phyloP scores from a whole-genome alignment of 371 early-diverging fungal species.

The Saksenaea oblongispora region DNA sequence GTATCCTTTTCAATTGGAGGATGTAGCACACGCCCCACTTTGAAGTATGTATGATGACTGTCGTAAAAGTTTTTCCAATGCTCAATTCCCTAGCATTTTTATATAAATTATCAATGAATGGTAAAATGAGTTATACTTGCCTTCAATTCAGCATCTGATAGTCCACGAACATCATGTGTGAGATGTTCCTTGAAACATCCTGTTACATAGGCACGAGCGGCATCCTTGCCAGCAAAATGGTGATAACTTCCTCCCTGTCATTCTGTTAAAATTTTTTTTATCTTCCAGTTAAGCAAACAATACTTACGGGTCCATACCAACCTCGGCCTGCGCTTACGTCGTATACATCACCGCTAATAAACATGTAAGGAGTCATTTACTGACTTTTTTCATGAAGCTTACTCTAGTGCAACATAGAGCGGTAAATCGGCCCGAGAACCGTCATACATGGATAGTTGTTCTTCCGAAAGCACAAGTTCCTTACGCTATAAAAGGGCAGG shows the following conservation, averaged over 20 bases:
- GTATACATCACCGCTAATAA: slow-evolving; percentile 77
- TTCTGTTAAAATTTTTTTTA: neutral
- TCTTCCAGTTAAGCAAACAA: neutral
- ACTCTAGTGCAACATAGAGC: slow-evolving; percentile 88
- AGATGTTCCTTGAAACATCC: slow-evolving; percentile 92
- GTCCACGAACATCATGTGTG: slow-evolving; percentile 91
- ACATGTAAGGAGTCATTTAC: neutral
- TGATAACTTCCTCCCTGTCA: slow-evolving; percentile 75
- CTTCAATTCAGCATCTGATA: slow-evolving; percentile 70
- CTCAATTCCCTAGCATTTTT: slow-evolving; percentile 58
- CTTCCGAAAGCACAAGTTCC: slow-evolving; percentile 68
- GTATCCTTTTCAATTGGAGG: slow-evolving; percentile 78
- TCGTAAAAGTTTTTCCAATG: slow-evolving; percentile 90
- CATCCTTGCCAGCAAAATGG: slow-evolving; percentile 93
- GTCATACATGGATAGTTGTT: slow-evolving; percentile 76
- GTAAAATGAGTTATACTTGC: slow-evolving; percentile 32
- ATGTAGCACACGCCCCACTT: slow-evolving; percentile 82
- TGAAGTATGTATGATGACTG: slow-evolving; percentile 80
- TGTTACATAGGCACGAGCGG: slow-evolving; percentile 91
- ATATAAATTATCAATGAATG: neutral
- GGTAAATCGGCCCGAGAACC: slow-evolving; percentile 78
- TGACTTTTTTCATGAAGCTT: slow-evolving; percentile 30
- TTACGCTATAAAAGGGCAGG: slow-evolving; percentile 30
- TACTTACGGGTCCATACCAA: slow-evolving; percentile 73
- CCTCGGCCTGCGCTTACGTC: slow-evolving; percentile 76